phyloP scores from a whole-genome alignment of 768 basidiomycete species.

The Trametes cubensis region DNA sequence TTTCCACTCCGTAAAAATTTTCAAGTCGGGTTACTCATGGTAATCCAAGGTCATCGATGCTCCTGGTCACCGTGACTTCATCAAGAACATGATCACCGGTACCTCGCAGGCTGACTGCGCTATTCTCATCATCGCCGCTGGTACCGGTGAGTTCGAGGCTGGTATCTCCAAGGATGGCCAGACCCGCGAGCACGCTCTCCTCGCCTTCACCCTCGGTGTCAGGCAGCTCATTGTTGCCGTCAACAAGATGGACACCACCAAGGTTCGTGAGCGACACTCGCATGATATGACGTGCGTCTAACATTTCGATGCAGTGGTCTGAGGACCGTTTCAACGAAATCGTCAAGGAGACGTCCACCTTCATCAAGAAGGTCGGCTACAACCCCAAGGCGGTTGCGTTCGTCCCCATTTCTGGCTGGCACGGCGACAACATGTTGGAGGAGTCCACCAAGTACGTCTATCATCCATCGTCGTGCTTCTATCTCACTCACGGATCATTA shows the following conservation, averaged over 20 bases:
- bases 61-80: conserved; percentile 99
- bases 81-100: conserved; percentile 99
- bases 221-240: conserved; percentile 99
- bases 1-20: neutral
- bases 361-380: conserved; percentile 99
- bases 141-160: conserved; percentile 99
- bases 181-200: conserved; percentile 99
- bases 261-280: conserved; percentile 49
- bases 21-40: neutral
- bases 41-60: conserved; percentile 89
- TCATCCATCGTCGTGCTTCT: neutral
- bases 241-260: conserved; percentile 99
- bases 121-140: conserved; percentile 98
- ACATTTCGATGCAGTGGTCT: conserved; percentile 70
- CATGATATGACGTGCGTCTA: neutral
- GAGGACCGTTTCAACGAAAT: conserved; percentile 99
- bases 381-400: conserved; percentile 99
- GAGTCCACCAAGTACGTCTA: conserved; percentile 84
- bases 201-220: conserved; percentile 99
- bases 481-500: conserved; percentile 34
- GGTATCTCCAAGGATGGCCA: conserved; percentile 99
- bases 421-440: conserved; percentile 99
- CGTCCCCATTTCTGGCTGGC: conserved; percentile 99
- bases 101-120: conserved; percentile 99
- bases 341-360: conserved; percentile 94